Evolutionary conservation across 768 basidiomycete species (phyloP).

Genomic region (Terana coerulea): DNA sequence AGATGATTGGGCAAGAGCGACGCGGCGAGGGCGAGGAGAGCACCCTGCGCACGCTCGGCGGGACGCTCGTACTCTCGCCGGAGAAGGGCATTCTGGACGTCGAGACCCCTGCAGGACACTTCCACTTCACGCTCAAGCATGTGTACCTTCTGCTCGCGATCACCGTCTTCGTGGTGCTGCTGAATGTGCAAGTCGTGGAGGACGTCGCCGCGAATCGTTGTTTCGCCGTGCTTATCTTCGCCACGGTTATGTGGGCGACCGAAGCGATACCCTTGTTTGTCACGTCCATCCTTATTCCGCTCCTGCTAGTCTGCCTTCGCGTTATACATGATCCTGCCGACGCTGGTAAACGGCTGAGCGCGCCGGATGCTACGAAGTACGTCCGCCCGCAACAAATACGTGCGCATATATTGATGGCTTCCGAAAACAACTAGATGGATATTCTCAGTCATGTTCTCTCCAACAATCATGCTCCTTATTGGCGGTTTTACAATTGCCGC

Average conservation of each 20-base stretch:
- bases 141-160: conserved; percentile 57
- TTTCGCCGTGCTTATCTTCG: conserved; percentile 84
- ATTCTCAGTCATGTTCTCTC: conserved; percentile 94
- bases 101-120: conserved; percentile 59
- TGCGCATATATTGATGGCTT: neutral
- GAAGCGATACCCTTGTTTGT: conserved; percentile 98
- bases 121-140: conserved; percentile 63
- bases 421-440: conserved; percentile 55
- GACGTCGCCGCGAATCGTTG: conserved; percentile 79
- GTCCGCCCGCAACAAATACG: conserved; percentile 21
- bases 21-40: conserved; percentile 44
- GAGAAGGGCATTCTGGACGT: conserved; percentile 39
- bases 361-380: conserved; percentile 79
- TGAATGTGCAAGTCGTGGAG: conserved; percentile 45
- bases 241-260: conserved; percentile 93
- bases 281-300: conserved; percentile 88
- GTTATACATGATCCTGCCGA: conserved; percentile 66
- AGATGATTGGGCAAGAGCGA: conserved; percentile 86
- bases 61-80: conserved; percentile 40
- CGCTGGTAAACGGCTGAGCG: conserved; percentile 50
- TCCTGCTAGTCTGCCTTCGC: conserved; percentile 80
- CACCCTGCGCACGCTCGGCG: conserved; percentile 19
- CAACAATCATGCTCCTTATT: conserved; percentile 97
- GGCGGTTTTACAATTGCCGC: conserved; percentile 98
- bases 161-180: conserved; percentile 51